Evolutionary conservation across 2,329 filamentous ascomycete species (phyloP), one percentile per base, ranked within the genome.

Genomic region (Phaeoacremonium minimum): DNA sequence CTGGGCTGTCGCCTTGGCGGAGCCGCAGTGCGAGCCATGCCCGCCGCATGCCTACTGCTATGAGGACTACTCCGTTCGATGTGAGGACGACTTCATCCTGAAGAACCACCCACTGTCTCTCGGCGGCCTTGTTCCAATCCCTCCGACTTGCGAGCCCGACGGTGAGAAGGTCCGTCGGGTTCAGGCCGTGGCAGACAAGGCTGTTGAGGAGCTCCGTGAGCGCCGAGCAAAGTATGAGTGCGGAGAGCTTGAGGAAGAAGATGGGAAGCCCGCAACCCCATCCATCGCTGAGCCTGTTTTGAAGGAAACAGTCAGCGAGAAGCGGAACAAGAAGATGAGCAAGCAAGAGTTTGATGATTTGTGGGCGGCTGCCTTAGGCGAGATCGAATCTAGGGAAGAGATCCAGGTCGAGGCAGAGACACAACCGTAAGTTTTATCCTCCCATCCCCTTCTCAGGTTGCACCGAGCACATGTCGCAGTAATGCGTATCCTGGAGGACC

Each of bases 111-210:
- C 91, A 2, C 69, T 97, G 15, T 84, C 89, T 0, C 58, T 96
- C 0, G 81, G 83, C 33, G 90, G 93, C 1, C 55, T 94, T 4
- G 54, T 97, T 5, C 93, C 93, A 7, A 66, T 98, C 7, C 81
- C 90, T 6, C 91, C 94, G 2, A 90, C 87, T 5, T 98, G 93
- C 60, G 91, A 96, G 61, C 86, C 93, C 0, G 94, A 98, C 59
- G 89, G 89, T 42, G 88, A 94, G 52, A 96, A 95, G 60, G 87
- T 85, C 7, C 80, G 87, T 28, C 84, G 86, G 14, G 85, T 97
- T 33, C 87, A 91, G 52, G 79, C 83, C 15, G 88, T 98, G 13
- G 88, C 90, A 7, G 84, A 97, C 56, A 85, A 83, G 57, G 89
- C 87, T 2, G 76, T 97, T 4, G 88, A 95, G 51, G 84, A 90